Conservation (phyloP, 805 yeast genomes). For the Saccharomycopsis fermentans region DNA sequence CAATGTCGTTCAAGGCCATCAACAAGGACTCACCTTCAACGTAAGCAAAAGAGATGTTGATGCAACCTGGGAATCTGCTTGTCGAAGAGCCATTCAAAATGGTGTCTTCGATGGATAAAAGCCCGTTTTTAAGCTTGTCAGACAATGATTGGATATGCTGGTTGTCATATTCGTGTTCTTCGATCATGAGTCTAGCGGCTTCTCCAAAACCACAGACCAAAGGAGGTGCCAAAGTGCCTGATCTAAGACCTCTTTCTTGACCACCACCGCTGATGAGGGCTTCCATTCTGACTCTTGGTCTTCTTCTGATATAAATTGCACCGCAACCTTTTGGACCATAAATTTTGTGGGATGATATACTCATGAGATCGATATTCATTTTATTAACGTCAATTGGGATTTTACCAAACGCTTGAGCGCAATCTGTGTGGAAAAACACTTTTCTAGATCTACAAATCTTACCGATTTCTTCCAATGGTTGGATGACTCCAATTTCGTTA, state of each 20-base stretch:
- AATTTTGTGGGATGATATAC: constrained; percentile 91
- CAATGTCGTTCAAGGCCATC: constrained; percentile 97
- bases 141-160: constrained; percentile 64
- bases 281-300: constrained; percentile 95
- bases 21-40: constrained; percentile 95
- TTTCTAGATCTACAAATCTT: constrained; percentile 73
- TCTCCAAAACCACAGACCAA: constrained; percentile 94
- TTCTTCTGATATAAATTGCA: constrained; percentile 88
- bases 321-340: constrained; percentile 99
- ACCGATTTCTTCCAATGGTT: constrained; percentile 93
- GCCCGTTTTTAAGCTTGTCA: constrained; percentile 57
- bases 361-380: constrained; percentile 84
- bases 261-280: constrained; percentile 97
- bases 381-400: constrained; percentile 87
- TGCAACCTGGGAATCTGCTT: constrained; percentile 84
- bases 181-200: constrained; percentile 76
- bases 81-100: constrained; percentile 76
- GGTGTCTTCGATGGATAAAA: constrained; percentile 78
- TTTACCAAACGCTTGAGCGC: constrained; percentile 96
- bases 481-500: constrained; percentile 96
- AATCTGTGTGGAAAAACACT: constrained; percentile 95
- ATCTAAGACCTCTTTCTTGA: constrained; percentile 95
- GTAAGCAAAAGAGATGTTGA: constrained; percentile 92
- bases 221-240: constrained; percentile 97
- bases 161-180: constrained; percentile 66